phyloP scores from a whole-genome alignment of 352 stramenopile species.

The Phytopythium ostracodes region DNA sequence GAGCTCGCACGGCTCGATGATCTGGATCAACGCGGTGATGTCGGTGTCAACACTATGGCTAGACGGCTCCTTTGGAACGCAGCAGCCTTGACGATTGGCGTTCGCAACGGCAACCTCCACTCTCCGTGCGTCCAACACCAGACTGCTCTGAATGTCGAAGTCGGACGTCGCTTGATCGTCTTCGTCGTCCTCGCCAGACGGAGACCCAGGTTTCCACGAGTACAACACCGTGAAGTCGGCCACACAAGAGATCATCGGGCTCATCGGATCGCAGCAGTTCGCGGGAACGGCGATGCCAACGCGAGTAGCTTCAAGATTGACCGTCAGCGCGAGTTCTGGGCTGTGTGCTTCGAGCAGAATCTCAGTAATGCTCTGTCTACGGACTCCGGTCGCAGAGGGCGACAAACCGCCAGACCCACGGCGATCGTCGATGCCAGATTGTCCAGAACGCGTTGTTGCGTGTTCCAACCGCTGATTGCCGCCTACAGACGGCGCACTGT shows the following conservation, averaged over 20 bases:
- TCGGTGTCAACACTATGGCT: conserved; percentile 22
- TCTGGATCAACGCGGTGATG: conserved; percentile 48
- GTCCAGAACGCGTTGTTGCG: neutral
- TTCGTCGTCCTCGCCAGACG: conserved; percentile 7
- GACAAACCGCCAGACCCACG: neutral
- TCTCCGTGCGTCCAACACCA: conserved; percentile 49
- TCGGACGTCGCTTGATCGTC: conserved; percentile 20
- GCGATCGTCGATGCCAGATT: neutral
- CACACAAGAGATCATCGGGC: conserved; percentile 43
- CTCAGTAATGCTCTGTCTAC: conserved; percentile 46
- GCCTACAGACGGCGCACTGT: neutral
- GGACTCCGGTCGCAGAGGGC: conserved; percentile 6
- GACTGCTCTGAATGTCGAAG: conserved; percentile 68
- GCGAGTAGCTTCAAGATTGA: conserved; percentile 39
- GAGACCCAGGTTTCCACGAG: conserved; percentile 36
- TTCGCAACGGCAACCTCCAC: conserved; percentile 68
- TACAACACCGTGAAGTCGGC: conserved; percentile 57
- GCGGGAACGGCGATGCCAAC: conserved; percentile 55
- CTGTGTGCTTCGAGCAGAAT: conserved; percentile 41
- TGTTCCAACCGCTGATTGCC: neutral
- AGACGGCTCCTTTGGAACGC: conserved; percentile 35
- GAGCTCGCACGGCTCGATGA: conserved; percentile 73
- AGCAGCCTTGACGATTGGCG: conserved; percentile 63
- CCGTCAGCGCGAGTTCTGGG: conserved; percentile 40
- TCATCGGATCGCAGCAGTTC: conserved; percentile 33